Conservation (phyloP, 495 filamentous ascomycete species). For the Sporormia fimetaria region DNA sequence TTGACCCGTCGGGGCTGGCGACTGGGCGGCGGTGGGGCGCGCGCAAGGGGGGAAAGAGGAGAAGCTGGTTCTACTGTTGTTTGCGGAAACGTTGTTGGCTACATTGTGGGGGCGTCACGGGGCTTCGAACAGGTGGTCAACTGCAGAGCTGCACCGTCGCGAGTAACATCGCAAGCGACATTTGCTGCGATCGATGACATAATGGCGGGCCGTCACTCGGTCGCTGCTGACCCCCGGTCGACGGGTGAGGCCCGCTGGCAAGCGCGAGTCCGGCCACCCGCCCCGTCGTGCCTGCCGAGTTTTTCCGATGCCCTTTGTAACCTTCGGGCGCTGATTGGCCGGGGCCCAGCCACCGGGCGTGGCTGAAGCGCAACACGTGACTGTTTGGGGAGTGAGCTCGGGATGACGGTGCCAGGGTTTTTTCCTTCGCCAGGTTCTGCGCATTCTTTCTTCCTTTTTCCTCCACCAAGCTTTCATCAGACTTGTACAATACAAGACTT, state of each 20-base stretch:
- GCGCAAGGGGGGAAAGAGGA: neutral
- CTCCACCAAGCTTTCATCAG: neutral
- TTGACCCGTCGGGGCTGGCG: no score
- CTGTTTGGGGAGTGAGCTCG: neutral
- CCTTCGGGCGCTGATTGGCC: conserved; percentile 5
- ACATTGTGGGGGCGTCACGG: no score
- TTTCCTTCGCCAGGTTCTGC: conserved; percentile 9
- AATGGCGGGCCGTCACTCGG: no score
- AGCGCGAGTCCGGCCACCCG: neutral
- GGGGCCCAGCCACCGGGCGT: conserved; percentile 3
- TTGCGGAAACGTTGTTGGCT: no score
- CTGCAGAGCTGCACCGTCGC: no score
- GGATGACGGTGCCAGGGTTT: conserved; percentile 6
- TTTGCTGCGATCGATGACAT: no score
- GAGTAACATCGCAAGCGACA: no score
- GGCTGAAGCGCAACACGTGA: conserved; percentile 4
- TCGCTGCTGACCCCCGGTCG: no score
- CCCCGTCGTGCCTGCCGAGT: neutral
- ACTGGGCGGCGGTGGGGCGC: no score
- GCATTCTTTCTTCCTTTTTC: conserved; percentile 6
- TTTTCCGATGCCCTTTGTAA: neutral
- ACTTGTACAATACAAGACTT: neutral
- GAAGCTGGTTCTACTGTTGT: neutral
- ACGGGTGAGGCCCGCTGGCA: no score
- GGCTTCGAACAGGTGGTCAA: no score